These are phyloP conservation scores for Solanum hybrid DNA, from an alignment of 305 asterid species.

Conservation along the genomic window DNA sequence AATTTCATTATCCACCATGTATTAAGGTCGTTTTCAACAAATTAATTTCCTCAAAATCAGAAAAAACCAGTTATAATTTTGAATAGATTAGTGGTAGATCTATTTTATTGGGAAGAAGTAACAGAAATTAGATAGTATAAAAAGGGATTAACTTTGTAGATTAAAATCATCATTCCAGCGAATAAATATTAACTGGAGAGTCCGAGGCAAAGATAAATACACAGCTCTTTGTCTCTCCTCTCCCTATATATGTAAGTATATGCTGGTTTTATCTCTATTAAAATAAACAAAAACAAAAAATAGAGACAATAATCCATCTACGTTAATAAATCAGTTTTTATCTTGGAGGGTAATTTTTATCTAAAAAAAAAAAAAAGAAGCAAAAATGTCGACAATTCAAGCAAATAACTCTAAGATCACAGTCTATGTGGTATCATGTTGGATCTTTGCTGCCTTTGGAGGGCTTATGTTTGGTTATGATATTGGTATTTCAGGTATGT, in stretches of 20 bases:
- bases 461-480: conserved; percentile 53
- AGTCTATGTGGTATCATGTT: conserved; percentile 26
- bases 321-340: background rate
- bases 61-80: background rate
- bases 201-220: background rate
- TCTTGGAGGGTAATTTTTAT: background rate
- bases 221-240: background rate
- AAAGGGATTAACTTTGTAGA: background rate
- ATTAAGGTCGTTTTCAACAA: background rate
- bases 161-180: background rate
- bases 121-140: background rate
- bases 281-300: background rate
- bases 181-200: background rate
- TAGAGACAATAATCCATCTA: background rate
- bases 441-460: conserved; percentile 49
- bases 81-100: background rate
- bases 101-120: background rate
- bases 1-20: background rate
- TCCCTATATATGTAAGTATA: background rate
- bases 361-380: background rate
- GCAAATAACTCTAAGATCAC: conserved; percentile 18
- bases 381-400: background rate
- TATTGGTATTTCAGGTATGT: conserved; percentile 52
- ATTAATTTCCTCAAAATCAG: background rate
- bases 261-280: background rate